A percentile compares a stretch with the other conserved stretches of the same genome.
Evolutionary conservation across 2,329 filamentous ascomycete species (phyloP).

Genomic region (Berkeleyomyces basicola): DNA sequence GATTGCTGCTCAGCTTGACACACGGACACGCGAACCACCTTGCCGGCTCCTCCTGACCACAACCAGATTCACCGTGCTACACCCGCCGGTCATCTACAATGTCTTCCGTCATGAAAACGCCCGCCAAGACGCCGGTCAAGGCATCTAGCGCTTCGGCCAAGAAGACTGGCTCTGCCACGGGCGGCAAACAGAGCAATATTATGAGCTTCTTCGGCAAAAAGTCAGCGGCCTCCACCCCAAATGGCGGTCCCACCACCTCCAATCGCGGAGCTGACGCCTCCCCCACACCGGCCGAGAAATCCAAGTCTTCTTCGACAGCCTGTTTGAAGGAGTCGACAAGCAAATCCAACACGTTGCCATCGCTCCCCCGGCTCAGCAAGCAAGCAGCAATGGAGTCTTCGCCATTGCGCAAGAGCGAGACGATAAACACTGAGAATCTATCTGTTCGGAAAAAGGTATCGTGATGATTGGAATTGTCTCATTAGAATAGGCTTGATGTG

Average conservation of each 20-base stretch:
- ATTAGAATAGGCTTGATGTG: not conserved
- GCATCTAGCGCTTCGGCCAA: conserved; percentile 21
- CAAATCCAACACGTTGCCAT: conserved; percentile 25
- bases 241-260: conserved; percentile 21
- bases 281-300: conserved; percentile 12
- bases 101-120: conserved; percentile 1
- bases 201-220: conserved; percentile 28
- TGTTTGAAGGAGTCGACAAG: conserved; percentile 24
- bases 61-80: not conserved
- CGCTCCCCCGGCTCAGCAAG: conserved; percentile 15
- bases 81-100: not conserved
- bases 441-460: conserved; percentile 15
- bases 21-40: not conserved
- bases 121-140: conserved; percentile 17
- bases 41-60: not conserved
- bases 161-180: conserved; percentile 15
- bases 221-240: conserved; percentile 17
- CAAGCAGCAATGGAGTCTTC: conserved; percentile 40
- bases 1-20: not conserved
- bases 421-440: not conserved
- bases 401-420: conserved; percentile 33
- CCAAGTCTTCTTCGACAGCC: not conserved
- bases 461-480: not conserved
- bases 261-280: conserved; percentile 23
- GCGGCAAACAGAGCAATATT: conserved; percentile 27